Evolutionary conservation across 116 monocot genomes (phyloP), one percentile per base, ranked within the genome.

Genomic region (Papilionanthe hybrid): DNA sequence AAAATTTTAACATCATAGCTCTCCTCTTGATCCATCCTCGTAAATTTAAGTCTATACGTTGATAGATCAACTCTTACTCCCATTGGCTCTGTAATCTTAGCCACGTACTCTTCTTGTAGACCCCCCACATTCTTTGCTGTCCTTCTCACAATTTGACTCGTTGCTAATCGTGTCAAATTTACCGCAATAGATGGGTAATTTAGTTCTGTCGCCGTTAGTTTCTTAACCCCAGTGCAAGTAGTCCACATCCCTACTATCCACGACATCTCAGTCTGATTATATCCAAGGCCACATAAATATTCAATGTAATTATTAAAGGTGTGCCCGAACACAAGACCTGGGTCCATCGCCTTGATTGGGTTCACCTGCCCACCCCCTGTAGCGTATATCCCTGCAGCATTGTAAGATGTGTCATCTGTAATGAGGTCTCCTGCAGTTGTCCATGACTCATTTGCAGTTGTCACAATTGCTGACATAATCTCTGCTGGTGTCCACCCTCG

Each of bases 141-240:
- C 27, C 78, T 13, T 7, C 10, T 45, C n/a, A 79, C 53, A 1
- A 19, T 48, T 19, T 42, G 30, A 18, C 18, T 42, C 1, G 20
- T 37, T 1, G 17, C 8, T 1, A 7, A 25, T 42, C 8, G 19
- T 9, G 78, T 42, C n/a, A 83, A 23, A 32, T 42, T 28, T 8
- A 76, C 80, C 2, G 28, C 4, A 68, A 84, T 80, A 0, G 80
- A 80, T 50, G 84, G 77, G 58, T 84, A 84, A 68, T 80, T 84
- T 17, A 84, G 80, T 22, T 72, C 49, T 15, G 50, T 45, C n/a
- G n/a, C n/a, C n/a, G n/a, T n/a, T n/a, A n/a, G n/a, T n/a, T n/a
- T n/a, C n/a, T n/a, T n/a, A n/a, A n/a, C n/a, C n/a, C n/a, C n/a
- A n/a, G n/a, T n/a, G n/a, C n/a, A n/a, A n/a, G n/a, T n/a, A n/a